Evolutionary conservation across 2,329 filamentous ascomycete species (phyloP).

Genomic region (Pyricularia sp.): DNA sequence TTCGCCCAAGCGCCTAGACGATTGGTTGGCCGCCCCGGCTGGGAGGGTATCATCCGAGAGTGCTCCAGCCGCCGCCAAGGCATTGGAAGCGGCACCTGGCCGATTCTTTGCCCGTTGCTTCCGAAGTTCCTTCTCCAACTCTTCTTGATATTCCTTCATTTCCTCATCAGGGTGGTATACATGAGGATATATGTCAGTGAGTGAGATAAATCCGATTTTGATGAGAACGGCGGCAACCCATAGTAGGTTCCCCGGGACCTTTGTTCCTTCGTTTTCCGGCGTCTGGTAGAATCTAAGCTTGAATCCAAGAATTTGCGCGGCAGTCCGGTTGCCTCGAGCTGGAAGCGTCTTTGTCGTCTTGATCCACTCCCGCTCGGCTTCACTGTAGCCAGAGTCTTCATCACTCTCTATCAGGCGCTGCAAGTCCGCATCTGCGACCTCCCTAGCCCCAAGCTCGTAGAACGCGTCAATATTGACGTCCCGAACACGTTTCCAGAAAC

Average conservation of each 20-base stretch:
- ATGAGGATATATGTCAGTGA: constrained; percentile 85
- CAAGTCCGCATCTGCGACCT: constrained; percentile 50
- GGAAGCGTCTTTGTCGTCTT: constrained; percentile 71
- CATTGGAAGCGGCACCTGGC: constrained; percentile 68
- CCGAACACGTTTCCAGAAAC: constrained; percentile 76
- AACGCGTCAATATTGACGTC: constrained; percentile 73
- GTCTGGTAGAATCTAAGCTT: constrained; percentile 89
- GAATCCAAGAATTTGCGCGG: constrained; percentile 91
- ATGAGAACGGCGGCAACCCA: constrained; percentile 87
- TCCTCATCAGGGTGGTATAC: constrained; percentile 76
- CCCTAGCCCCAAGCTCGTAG: constrained; percentile 75
- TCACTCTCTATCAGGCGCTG: constrained; percentile 30
- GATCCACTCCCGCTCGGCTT: constrained; percentile 64
- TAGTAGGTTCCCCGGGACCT: constrained; percentile 83
- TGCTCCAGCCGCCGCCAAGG: constrained; percentile 76
- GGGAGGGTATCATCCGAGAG: constrained; percentile 68
- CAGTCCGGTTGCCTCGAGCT: constrained; percentile 78
- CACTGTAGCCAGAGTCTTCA: constrained; percentile 44
- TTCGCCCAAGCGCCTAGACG: constrained; percentile 35
- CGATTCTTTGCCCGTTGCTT: constrained; percentile 66
- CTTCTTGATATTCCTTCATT: constrained; percentile 58
- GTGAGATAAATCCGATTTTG: constrained; percentile 93
- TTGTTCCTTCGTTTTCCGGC: constrained; percentile 52
- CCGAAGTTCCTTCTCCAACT: constrained; percentile 65
- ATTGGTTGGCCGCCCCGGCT: constrained; percentile 27